Evolutionary conservation across 1,284 basidiomycete genomes (phyloP).

Genomic region (Fereydounia khargensis): DNA sequence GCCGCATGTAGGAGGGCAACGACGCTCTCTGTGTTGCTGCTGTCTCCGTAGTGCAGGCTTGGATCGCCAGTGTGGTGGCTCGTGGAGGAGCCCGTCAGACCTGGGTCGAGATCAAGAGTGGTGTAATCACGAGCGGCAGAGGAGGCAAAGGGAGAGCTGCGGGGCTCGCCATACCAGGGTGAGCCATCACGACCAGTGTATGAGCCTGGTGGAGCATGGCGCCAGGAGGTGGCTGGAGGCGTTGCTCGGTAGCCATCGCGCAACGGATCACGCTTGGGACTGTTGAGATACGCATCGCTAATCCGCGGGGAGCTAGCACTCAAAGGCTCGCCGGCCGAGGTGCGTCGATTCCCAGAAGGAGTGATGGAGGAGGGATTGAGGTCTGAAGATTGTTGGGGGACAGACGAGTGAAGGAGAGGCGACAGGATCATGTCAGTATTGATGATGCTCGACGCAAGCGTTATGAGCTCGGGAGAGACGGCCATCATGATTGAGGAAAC

Average conservation of each 20-base stretch:
- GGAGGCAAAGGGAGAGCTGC: slow-evolving; percentile 51
- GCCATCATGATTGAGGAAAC: slow-evolving; percentile 23
- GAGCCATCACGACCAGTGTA: slow-evolving; percentile 40
- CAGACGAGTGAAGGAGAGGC: slow-evolving; percentile 23
- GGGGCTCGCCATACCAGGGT: slow-evolving; percentile 44
- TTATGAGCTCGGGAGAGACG: slow-evolving; percentile 32
- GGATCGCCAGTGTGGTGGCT: slow-evolving; percentile 16
- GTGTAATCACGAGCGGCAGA: slow-evolving; percentile 40
- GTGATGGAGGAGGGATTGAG: slow-evolving; percentile 3
- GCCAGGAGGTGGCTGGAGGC: slow-evolving; percentile 28
- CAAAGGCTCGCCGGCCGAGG: slow-evolving; percentile 23
- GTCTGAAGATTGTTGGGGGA: slow-evolving; percentile 7
- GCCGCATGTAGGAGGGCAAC: slow-evolving; percentile 32
- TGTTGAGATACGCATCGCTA: slow-evolving; percentile 32
- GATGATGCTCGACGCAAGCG: slow-evolving; percentile 31
- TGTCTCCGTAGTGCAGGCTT: slow-evolving; percentile 32
- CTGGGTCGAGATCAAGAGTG: slow-evolving; percentile 26
- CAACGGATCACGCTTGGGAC: slow-evolving; percentile 40
- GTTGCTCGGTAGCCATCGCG: slow-evolving; percentile 39
- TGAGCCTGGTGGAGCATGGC: slow-evolving; percentile 13
- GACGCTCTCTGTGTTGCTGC: slow-evolving; percentile 30
- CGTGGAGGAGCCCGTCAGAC: slow-evolving; percentile 9
- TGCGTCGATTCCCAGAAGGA: not conserved
- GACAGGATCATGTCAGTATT: slow-evolving; percentile 43
- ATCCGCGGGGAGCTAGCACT: slow-evolving; percentile 39